phyloP scores from a whole-genome alignment of 1,284 basidiomycete species.

The Neotropicomus parvogracilis region DNA sequence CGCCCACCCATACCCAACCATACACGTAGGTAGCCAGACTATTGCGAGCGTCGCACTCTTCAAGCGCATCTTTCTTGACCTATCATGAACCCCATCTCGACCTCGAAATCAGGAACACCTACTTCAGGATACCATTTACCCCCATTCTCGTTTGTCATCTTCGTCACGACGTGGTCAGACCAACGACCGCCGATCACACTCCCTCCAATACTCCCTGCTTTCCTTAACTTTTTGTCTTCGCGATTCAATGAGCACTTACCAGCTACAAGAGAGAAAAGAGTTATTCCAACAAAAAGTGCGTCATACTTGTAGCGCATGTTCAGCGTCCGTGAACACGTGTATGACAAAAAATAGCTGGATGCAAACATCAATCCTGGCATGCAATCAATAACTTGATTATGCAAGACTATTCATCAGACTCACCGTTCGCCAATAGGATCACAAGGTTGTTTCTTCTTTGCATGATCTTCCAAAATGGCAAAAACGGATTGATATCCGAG shows the following conservation, averaged over 20 bases:
- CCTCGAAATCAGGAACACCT: conserved; percentile 13
- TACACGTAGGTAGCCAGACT: conserved; percentile 52
- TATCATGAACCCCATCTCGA: not conserved
- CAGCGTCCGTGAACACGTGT: conserved; percentile 71
- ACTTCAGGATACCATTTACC: conserved; percentile 69
- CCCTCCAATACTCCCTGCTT: conserved; percentile 60
- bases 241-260: conserved; percentile 40
- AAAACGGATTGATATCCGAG: conserved; percentile 70
- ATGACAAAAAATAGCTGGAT: conserved; percentile 65
- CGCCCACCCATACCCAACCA: conserved; percentile 77
- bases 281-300: conserved; percentile 70
- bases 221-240: conserved; percentile 4
- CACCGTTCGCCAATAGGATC: conserved; percentile 69
- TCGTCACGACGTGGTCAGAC: conserved; percentile 63
- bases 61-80: conserved; percentile 60
- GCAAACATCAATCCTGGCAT: conserved; percentile 66
- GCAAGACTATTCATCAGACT: conserved; percentile 18
- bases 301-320: conserved; percentile 62
- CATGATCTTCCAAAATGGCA: conserved; percentile 57
- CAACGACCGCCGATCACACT: conserved; percentile 74
- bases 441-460: conserved; percentile 62
- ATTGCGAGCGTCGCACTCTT: conserved; percentile 57
- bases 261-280: conserved; percentile 70
- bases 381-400: conserved; percentile 1
- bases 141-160: conserved; percentile 56